Conservation (phyloP, 352 stramenopile species). For the Pythium aristosporum region DNA sequence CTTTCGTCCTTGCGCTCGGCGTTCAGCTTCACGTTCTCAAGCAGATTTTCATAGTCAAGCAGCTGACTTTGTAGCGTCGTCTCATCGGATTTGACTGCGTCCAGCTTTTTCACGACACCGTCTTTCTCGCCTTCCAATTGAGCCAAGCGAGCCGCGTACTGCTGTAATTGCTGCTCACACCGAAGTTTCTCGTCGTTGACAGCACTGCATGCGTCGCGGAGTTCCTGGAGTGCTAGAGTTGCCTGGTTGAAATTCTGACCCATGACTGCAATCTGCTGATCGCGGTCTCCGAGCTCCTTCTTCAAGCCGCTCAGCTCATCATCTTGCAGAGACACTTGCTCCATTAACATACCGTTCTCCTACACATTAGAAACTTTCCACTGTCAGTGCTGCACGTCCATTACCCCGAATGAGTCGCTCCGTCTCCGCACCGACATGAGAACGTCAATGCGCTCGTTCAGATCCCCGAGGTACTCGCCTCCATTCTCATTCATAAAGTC, state of each 20-base stretch:
- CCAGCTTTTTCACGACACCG: slow-evolving; percentile 33
- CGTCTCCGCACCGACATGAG: slow-evolving; percentile 57
- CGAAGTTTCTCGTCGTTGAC: slow-evolving; percentile 60
- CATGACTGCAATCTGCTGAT: slow-evolving; percentile 72
- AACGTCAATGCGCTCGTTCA: slow-evolving; percentile 78
- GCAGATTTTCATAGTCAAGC: slow-evolving; percentile 53
- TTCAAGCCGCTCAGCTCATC: slow-evolving; percentile 62
- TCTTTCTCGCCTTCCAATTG: slow-evolving; percentile 68
- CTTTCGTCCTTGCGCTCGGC: slow-evolving; percentile 58
- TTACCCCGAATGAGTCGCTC: neutral
- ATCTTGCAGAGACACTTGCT: slow-evolving; percentile 78
- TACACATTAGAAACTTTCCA: slow-evolving; percentile 5
- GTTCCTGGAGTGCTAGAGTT: slow-evolving; percentile 60
- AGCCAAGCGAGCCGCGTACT: slow-evolving; percentile 60
- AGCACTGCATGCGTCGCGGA: slow-evolving; percentile 53
- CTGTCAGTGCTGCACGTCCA: neutral
- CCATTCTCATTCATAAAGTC: slow-evolving; percentile 40
- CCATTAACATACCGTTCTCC: slow-evolving; percentile 83
- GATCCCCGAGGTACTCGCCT: slow-evolving; percentile 61
- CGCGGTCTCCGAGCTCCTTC: slow-evolving; percentile 61
- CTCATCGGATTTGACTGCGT: slow-evolving; percentile 35
- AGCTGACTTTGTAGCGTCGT: slow-evolving; percentile 48
- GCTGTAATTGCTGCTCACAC: slow-evolving; percentile 69
- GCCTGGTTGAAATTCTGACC: slow-evolving; percentile 77
- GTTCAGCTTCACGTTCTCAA: slow-evolving; percentile 63